phyloP scores from a whole-genome alignment of 2,329 filamentous ascomycete genomes.

The Talaromyces albobiverticillius region DNA sequence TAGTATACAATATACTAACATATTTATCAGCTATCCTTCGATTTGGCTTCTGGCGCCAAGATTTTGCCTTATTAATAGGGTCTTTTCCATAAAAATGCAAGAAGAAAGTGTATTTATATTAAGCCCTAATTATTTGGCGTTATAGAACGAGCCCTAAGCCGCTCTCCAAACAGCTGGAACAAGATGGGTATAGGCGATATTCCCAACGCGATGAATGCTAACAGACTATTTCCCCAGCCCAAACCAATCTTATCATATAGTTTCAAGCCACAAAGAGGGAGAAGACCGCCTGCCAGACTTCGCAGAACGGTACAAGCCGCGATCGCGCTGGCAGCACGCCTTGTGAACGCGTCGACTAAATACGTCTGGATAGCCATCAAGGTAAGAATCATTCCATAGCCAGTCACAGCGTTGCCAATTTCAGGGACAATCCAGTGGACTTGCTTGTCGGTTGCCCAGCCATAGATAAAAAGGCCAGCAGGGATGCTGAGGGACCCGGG shows the following conservation, averaged over 20 bases:
- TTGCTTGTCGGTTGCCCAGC: conserved; percentile 54
- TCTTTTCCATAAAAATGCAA: too few species aligned
- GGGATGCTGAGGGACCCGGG: conserved; percentile 54
- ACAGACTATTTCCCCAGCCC: conserved; percentile 52
- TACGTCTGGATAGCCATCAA: conserved; percentile 58
- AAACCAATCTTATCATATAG: conserved; percentile 47
- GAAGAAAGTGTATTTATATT: too few species aligned
- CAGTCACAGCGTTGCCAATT: conserved; percentile 55
- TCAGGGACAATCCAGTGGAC: conserved; percentile 61
- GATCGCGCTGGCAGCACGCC: conserved; percentile 48
- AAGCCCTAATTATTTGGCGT: too few species aligned
- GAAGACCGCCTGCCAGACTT: conserved; percentile 55
- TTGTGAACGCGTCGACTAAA: conserved; percentile 54
- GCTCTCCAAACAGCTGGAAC: conserved; percentile 34
- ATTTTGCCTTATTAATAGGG: too few species aligned
- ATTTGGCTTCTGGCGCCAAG: too few species aligned
- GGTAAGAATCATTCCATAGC: conserved; percentile 53
- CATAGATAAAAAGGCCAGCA: conserved; percentile 57
- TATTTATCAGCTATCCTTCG: too few species aligned
- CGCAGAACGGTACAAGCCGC: conserved; percentile 56
- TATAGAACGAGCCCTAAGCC: conserved; percentile 21
- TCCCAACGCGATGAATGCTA: conserved; percentile 56
- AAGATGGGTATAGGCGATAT: conserved; percentile 42
- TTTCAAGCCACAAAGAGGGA: conserved; percentile 59
- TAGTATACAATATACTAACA: too few species aligned